These are phyloP conservation scores for Tylopilus sp. DNA, from an alignment of 768 basidiomycete genomes.

Conservation along the genomic window DNA sequence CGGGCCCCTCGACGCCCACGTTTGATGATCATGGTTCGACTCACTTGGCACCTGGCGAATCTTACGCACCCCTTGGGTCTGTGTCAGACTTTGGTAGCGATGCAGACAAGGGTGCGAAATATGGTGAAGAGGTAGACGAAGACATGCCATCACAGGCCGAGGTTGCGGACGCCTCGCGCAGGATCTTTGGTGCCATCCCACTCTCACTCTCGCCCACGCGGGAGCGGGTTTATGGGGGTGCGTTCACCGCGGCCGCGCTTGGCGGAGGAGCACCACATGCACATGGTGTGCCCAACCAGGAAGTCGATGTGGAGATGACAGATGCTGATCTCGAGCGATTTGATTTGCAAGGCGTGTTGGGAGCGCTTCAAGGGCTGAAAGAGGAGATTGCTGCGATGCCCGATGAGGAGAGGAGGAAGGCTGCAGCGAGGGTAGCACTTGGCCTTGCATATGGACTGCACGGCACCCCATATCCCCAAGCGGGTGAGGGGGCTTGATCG, in stretches of 20 bases:
- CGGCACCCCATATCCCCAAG: conserved; percentile 2
- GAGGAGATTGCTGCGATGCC: conserved; percentile 68
- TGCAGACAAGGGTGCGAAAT: conserved; percentile 32
- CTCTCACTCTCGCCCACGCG: conserved; percentile 16
- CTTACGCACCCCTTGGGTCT: conserved; percentile 55
- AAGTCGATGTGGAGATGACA: conserved; percentile 25
- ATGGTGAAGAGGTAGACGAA: conserved; percentile 13
- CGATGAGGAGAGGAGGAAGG: conserved; percentile 57
- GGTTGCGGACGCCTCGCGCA: conserved; percentile 44
- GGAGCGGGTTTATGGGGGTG: conserved; percentile 6
- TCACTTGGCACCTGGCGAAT: conserved; percentile 18
- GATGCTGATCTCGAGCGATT: conserved; percentile 47
- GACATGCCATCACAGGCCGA: conserved; percentile 49
- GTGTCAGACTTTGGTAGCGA: conserved; percentile 57
- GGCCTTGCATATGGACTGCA: conserved; percentile 67
- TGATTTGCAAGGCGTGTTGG: conserved; percentile 60
- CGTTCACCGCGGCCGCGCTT: background rate
- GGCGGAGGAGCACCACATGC: conserved; percentile 30
- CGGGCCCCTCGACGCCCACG: conserved; percentile 26
- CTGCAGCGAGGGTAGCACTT: conserved; percentile 70
- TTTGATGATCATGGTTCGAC: conserved; percentile 18
- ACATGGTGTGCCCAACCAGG: conserved; percentile 21
- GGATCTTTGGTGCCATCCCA: conserved; percentile 44
- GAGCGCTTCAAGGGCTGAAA: conserved; percentile 64
- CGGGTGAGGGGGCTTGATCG: conserved; percentile 7